Conservation (phyloP, 441 rosid genomes). For the Gossypium schwendimanii region DNA sequence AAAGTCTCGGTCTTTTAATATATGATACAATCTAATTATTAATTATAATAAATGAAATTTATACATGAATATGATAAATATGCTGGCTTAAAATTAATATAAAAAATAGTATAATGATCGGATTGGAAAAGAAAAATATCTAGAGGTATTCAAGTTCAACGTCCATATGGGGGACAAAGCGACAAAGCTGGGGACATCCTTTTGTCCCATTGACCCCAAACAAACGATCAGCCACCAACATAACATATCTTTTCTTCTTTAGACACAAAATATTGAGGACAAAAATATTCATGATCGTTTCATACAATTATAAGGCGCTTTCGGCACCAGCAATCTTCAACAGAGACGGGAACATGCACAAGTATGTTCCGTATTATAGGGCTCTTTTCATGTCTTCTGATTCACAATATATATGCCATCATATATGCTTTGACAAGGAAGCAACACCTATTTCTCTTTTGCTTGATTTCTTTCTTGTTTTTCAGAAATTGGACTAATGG, state of each 20-base stretch:
- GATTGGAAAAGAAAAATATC: background rate
- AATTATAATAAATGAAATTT: background rate
- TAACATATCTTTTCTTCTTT: background rate
- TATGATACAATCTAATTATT: background rate
- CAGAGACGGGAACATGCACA: constrained; percentile 5
- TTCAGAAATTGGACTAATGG: background rate
- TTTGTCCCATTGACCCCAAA: constrained; percentile 5
- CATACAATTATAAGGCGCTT: background rate
- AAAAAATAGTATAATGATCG: background rate
- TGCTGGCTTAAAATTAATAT: background rate
- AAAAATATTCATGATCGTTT: constrained; percentile 16
- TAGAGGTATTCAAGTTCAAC: background rate
- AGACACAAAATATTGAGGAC: background rate
- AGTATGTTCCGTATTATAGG: constrained; percentile 2
- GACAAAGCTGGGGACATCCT: background rate
- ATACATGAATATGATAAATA: background rate
- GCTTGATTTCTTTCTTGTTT: background rate
- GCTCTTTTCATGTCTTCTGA: background rate
- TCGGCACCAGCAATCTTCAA: background rate
- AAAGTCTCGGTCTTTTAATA: too few relatives aligned
- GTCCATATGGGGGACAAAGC: background rate
- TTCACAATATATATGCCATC: background rate
- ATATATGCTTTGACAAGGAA: constrained; percentile 12
- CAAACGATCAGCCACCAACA: constrained; percentile 3
- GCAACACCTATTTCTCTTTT: background rate